phyloP scores from a whole-genome alignment of 768 basidiomycete species.

The Mycena rosella region DNA sequence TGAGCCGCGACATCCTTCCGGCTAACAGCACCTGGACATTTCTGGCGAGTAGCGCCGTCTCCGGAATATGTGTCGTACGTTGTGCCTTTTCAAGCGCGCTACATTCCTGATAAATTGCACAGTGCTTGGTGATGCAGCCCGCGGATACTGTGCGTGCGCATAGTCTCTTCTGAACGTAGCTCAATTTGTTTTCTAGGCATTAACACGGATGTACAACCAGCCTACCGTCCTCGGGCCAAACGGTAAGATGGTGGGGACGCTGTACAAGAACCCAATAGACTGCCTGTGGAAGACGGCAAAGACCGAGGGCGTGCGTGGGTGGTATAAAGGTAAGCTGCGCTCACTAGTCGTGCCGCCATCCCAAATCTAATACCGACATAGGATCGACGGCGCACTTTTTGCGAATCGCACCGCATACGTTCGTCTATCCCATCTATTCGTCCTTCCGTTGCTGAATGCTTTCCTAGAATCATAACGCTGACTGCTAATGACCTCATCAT shows the following conservation, averaged over 20 bases:
- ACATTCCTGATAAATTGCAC: conserved; percentile 20
- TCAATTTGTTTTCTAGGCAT: conserved; percentile 59
- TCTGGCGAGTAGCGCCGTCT: conserved; percentile 88
- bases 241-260: conserved; percentile 77
- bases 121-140: conserved; percentile 96
- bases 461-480: conserved; percentile 84
- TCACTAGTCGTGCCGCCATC: conserved; percentile 2
- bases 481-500: conserved; percentile 88
- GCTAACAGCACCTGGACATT: conserved; percentile 90
- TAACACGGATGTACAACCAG: conserved; percentile 98
- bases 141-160: conserved; percentile 76
- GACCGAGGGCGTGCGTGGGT: conserved; percentile 90
- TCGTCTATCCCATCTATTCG: conserved; percentile 42
- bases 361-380: conserved; percentile 42
- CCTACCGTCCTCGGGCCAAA: conserved; percentile 79
- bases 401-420: conserved; percentile 94
- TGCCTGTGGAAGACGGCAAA: conserved; percentile 97
- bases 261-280: conserved; percentile 94
- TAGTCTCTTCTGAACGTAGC: not conserved
- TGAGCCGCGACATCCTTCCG: conserved; percentile 74
- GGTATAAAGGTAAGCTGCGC: conserved; percentile 85
- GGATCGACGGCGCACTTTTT: conserved; percentile 95
- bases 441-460: not conserved
- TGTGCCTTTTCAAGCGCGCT: not conserved
- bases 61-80: conserved; percentile 92